phyloP scores from a whole-genome alignment of 2,329 filamentous ascomycete genomes.

The Pseudogymnoascus pannorum region DNA sequence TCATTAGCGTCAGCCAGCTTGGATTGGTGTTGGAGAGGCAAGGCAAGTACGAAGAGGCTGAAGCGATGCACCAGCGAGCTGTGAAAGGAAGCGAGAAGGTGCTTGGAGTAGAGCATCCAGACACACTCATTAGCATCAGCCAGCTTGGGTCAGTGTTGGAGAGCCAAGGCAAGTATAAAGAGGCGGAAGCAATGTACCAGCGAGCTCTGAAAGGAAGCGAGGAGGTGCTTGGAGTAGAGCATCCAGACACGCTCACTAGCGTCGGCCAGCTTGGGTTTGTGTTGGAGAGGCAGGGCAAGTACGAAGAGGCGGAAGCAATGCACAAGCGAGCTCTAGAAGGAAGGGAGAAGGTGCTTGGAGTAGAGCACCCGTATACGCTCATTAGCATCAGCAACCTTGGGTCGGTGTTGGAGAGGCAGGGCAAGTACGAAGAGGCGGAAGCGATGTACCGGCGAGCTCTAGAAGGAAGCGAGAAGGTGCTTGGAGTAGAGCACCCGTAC shows the following conservation, averaged over 20 bases:
- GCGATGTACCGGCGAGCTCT: background rate
- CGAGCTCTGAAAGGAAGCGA: background rate
- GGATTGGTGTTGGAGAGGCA: background rate
- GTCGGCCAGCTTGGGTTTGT: no score
- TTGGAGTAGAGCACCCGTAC: background rate
- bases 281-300: no score
- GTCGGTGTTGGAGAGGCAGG: background rate
- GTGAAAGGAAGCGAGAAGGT: background rate
- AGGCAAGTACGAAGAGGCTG: slow-evolving; percentile 5
- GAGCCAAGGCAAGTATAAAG: background rate
- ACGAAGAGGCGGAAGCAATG: no score
- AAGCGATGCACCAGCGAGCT: background rate
- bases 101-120: background rate
- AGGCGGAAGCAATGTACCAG: background rate
- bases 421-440: slow-evolving; percentile 3
- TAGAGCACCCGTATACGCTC: background rate
- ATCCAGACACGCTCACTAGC: slow-evolving; percentile 13
- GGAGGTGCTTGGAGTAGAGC: slow-evolving; percentile 9
- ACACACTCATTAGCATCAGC: background rate
- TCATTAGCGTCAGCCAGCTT: slow-evolving; percentile 10
- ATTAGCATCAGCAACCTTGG: background rate
- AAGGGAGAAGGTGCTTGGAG: background rate
- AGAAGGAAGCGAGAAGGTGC: background rate
- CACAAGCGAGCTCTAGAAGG: no score
- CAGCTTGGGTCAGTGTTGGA: slow-evolving; percentile 6